Conservation (phyloP, 192 early-diverging fungal genomes). For the Rhizoclosmatium sp. region DNA sequence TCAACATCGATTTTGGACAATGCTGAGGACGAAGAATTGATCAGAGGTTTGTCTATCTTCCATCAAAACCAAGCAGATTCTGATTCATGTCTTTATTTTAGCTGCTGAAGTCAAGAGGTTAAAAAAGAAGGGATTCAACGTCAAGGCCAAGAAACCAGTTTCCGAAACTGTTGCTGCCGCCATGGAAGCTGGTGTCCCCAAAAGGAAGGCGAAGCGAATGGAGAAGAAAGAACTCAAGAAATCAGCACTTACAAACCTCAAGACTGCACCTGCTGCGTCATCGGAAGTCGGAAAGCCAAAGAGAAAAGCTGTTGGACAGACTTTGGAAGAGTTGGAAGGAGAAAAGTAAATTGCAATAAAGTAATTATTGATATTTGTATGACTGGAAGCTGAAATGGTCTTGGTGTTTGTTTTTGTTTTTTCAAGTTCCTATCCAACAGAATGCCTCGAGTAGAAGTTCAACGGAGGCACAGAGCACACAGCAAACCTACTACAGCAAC, state of each 20-base stretch:
- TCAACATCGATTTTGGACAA: conserved; percentile 63
- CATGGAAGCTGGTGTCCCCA: background rate
- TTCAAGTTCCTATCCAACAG: background rate
- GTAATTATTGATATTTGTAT: background rate
- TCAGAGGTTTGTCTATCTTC: conserved; percentile 51
- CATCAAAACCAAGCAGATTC: background rate
- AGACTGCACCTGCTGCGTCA: conserved; percentile 26
- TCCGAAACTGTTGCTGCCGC: conserved; percentile 9
- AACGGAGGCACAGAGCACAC: background rate
- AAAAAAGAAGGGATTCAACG: conserved; percentile 57
- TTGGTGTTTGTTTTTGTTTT: conserved; percentile 13
- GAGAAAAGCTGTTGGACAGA: conserved; percentile 28
- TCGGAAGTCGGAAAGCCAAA: conserved; percentile 31
- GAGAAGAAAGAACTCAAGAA: conserved; percentile 48
- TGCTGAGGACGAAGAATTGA: conserved; percentile 64
- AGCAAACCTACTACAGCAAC: background rate
- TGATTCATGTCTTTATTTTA: conserved; percentile 14
- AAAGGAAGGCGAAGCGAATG: conserved; percentile 42
- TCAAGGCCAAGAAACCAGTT: conserved; percentile 25
- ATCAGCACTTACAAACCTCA: conserved; percentile 40
- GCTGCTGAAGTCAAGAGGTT: conserved; percentile 48
- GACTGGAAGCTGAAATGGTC: background rate
- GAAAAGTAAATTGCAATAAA: background rate
- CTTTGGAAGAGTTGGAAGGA: conserved; percentile 20
- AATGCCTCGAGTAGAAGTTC: conserved; percentile 7